Conservation (phyloP, 2,329 filamentous ascomycete genomes). For the Pseudogymnoascus sp. region DNA sequence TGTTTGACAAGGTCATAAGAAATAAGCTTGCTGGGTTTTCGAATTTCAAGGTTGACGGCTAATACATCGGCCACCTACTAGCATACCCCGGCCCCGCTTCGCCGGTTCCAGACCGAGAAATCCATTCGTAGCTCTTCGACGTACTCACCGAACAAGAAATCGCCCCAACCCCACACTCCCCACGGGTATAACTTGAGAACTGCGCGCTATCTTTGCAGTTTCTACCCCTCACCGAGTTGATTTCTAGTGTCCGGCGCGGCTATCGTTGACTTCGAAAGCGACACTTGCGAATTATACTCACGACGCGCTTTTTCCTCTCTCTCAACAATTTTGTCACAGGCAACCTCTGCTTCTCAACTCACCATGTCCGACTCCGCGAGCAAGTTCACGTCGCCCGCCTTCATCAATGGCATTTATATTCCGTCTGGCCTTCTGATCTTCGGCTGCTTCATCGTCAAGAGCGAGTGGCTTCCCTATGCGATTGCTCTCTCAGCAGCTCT, state of each 20-base stretch:
- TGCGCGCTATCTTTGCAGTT: background rate
- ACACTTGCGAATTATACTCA: background rate
- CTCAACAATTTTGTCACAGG: constrained; percentile 1
- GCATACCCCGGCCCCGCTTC: background rate
- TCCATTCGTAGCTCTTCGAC: constrained; percentile 1
- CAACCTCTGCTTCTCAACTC: background rate
- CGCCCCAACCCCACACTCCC: background rate
- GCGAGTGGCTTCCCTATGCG: constrained; percentile 67
- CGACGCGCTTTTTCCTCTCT: background rate
- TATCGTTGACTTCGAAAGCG: background rate
- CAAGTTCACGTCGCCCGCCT: constrained; percentile 43
- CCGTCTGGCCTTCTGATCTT: constrained; percentile 71
- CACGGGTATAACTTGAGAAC: background rate
- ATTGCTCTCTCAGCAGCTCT: constrained; percentile 57
- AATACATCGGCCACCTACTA: too few species aligned
- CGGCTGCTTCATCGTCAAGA: constrained; percentile 70
- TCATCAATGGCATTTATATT: constrained; percentile 74
- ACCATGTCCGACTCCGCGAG: background rate
- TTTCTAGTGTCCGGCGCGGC: background rate
- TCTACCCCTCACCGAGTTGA: background rate
- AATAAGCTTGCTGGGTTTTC: background rate
- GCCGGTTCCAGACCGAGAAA: constrained; percentile 4
- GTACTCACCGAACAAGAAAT: background rate
- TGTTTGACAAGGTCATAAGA: background rate
- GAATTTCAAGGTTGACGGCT: background rate